Percentiles rank a stretch among this genome's conserved stretches.
Evolutionary conservation across 257 asterid species (phyloP).

Genomic region (Solanum bukasovii): DNA sequence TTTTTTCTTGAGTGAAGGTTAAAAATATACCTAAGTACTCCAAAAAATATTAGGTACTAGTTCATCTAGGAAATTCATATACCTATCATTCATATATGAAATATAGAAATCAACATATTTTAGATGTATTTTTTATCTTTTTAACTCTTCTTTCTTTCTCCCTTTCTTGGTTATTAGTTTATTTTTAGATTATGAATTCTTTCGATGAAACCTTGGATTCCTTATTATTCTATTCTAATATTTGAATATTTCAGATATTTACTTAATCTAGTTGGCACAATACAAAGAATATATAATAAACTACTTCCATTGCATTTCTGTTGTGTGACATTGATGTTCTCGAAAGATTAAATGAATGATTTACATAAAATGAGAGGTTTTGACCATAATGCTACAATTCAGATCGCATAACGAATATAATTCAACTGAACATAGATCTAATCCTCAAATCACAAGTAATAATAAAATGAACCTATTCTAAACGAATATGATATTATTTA

Average conservation of each 20-base stretch:
- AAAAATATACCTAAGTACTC: neutral
- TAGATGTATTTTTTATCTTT: too few species aligned
- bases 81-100: neutral
- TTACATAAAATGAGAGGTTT: neutral
- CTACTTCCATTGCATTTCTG: neutral
- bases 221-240: neutral
- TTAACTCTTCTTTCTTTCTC: neutral
- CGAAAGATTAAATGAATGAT: neutral
- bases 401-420: too few species aligned
- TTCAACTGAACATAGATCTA: neutral
- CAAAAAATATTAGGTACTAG: neutral
- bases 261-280: neutral
- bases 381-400: neutral
- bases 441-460: neutral
- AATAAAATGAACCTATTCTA: too few species aligned
- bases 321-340: neutral
- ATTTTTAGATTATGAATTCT: neutral
- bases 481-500: too few species aligned
- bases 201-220: neutral
- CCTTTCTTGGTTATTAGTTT: neutral
- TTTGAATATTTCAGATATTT: neutral
- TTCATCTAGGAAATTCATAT: neutral
- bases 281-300: neutral
- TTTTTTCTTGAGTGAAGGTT: neutral
- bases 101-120: neutral